Conservation (phyloP, 2,329 filamentous ascomycete species). For the Colletotrichum spaethianum region DNA sequence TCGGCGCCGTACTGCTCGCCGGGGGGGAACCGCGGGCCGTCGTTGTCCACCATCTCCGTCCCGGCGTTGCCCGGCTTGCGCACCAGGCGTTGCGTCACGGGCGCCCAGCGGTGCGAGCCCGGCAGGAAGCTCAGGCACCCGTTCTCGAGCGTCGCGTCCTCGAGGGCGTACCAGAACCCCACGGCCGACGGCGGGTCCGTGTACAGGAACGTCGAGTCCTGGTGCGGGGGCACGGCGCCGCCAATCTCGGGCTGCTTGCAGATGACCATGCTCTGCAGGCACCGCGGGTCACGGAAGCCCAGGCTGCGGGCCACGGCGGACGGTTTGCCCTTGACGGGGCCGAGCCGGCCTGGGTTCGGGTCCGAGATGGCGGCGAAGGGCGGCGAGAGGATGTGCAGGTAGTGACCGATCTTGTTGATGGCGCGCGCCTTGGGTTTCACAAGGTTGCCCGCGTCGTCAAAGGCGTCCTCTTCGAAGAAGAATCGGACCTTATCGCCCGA, state of each 20-base stretch:
- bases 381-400: conserved; percentile 77
- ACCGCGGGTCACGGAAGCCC: conserved; percentile 81
- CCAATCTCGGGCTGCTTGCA: conserved; percentile 99
- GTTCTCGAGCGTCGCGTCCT: conserved; percentile 90
- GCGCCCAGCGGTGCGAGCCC: conserved; percentile 83
- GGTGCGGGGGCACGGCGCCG: conserved; percentile 89
- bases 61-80: conserved; percentile 68
- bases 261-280: conserved; percentile 96
- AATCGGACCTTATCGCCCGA: conserved; percentile 94
- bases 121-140: conserved; percentile 90
- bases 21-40: conserved; percentile 74
- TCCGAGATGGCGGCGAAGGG: conserved; percentile 74
- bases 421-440: conserved; percentile 85
- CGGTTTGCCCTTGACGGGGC: conserved; percentile 54
- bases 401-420: conserved; percentile 92
- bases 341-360: conserved; percentile 59
- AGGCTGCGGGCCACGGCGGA: conserved; percentile 78
- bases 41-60: conserved; percentile 81
- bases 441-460: conserved; percentile 75
- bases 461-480: conserved; percentile 98
- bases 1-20: conserved; percentile 62
- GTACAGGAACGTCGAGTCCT: conserved; percentile 94
- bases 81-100: conserved; percentile 82
- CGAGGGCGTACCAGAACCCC: conserved; percentile 97
- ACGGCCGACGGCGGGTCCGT: conserved; percentile 90